Evolutionary conservation across 2,329 filamentous ascomycete genomes (phyloP), one percentile per base, ranked within the genome.

Genomic region (Rosellinia necatrix): DNA sequence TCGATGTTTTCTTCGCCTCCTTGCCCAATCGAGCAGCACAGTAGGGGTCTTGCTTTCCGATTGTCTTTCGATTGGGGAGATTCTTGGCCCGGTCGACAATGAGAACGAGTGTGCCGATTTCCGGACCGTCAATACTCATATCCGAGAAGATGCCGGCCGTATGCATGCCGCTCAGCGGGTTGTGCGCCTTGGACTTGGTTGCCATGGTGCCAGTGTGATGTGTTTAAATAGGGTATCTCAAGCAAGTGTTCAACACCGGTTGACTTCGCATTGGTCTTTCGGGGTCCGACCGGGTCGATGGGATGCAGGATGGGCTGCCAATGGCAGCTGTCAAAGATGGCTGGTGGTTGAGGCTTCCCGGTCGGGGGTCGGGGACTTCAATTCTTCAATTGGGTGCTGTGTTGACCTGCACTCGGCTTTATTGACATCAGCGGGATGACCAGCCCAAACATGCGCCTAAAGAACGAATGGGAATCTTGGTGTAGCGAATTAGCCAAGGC

Each of bases 11-110:
- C 78, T 96, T 96, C 43, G 94, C 94, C 75, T 97, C 92, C 74
- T 99, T 99, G 29, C 93, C 94, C 41, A 99, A 77, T 50, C 94
- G 83, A 27, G 92, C 92, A 32, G 94, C 94, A 75, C 92, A 97
- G 74, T 97, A 99, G 0, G 94, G 93, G 71, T 97, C 92, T 77
- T 99, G 94, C 76, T 99, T 99, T 53, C 94, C 94, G 80, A 99
- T 97, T 5, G 92, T 94, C 79, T 96, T 96, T 66, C 92, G 80
- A 76, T 99, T 99, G 47, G 94, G 94, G 65, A 99, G 78, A 72
- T 99, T 99, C 83, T 96, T 97, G 49, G 92, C 94, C 65, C 92
- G 85, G 76, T 99, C 94, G 68, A 97, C 85, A 67, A 99, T 88
- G 54, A 92, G 83, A 42, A 99, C 91, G 65, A 99, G 80, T 1